A percentile compares a stretch with the other conserved stretches of the same genome.
Conservation (phyloP, 139 green algal genomes). For the Coccomyxa sp. region DNA sequence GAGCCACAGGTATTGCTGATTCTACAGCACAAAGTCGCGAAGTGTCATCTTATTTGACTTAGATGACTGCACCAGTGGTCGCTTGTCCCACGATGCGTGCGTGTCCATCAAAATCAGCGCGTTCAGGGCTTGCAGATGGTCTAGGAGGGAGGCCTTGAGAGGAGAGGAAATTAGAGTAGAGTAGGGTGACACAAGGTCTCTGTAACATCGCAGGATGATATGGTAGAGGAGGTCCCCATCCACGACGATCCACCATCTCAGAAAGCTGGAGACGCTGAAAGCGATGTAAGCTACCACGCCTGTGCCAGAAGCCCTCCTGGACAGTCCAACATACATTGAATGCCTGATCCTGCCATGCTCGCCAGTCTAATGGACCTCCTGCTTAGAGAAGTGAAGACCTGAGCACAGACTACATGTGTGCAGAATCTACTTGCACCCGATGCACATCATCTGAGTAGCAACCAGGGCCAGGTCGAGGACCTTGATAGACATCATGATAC, state of each 20-base stretch:
- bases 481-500: neutral
- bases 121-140: neutral
- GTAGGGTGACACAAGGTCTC: neutral
- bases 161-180: neutral
- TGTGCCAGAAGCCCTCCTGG: neutral
- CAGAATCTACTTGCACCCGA: too few species aligned
- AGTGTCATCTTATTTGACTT: neutral
- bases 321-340: neutral
- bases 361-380: neutral
- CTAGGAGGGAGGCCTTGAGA: neutral
- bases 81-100: neutral
- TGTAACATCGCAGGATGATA: neutral
- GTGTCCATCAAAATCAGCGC: too few species aligned
- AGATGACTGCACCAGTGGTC: neutral
- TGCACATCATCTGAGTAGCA: neutral
- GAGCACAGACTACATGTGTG: neutral
- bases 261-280: neutral
- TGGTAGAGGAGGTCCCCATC: slow-evolving; percentile 19
- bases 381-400: neutral
- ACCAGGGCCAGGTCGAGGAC: neutral
- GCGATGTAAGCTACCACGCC: neutral
- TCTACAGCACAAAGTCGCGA: neutral
- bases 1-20: neutral
- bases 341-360: neutral
- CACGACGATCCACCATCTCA: slow-evolving; percentile 2